phyloP scores from a whole-genome alignment of 257 asterid genomes.

The Handroanthus guayacan region DNA sequence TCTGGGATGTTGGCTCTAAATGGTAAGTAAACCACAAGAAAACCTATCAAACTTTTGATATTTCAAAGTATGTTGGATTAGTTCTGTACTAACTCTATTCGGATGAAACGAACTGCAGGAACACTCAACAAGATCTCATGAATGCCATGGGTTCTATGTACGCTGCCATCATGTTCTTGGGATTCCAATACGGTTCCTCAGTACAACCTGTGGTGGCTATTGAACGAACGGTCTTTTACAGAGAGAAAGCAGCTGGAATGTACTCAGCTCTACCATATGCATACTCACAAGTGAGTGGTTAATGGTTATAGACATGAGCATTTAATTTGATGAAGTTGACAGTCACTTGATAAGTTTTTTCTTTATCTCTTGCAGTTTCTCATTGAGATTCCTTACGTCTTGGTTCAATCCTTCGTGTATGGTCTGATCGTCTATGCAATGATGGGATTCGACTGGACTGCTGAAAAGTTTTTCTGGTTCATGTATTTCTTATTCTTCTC shows the following conservation, averaged over 20 bases:
- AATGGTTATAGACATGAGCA: background rate
- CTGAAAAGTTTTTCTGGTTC: slow-evolving; percentile 72
- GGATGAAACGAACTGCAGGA: slow-evolving; percentile 42
- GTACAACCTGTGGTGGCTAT: slow-evolving; percentile 79
- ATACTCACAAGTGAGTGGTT: slow-evolving; percentile 58
- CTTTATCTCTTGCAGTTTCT: slow-evolving; percentile 49
- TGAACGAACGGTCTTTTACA: slow-evolving; percentile 79
- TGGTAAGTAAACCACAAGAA: slow-evolving; percentile 47
- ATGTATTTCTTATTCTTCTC: slow-evolving; percentile 62
- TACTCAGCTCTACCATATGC: slow-evolving; percentile 82
- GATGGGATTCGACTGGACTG: slow-evolving; percentile 74
- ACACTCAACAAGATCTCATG: slow-evolving; percentile 51
- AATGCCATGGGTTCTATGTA: slow-evolving; percentile 82
- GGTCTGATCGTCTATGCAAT: slow-evolving; percentile 67
- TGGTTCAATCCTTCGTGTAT: slow-evolving; percentile 54
- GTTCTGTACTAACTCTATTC: background rate
- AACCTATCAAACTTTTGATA: background rate
- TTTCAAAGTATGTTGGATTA: background rate
- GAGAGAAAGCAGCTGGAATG: slow-evolving; percentile 92
- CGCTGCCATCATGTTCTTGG: slow-evolving; percentile 62
- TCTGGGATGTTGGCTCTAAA: slow-evolving; percentile 75
- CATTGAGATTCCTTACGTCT: slow-evolving; percentile 70
- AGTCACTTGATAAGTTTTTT: slow-evolving; percentile 1
- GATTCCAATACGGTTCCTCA: slow-evolving; percentile 64
- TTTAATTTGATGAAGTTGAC: no score